Evolutionary conservation across 1,284 basidiomycete species (phyloP).

Genomic region (Fereydounia khargensis): DNA sequence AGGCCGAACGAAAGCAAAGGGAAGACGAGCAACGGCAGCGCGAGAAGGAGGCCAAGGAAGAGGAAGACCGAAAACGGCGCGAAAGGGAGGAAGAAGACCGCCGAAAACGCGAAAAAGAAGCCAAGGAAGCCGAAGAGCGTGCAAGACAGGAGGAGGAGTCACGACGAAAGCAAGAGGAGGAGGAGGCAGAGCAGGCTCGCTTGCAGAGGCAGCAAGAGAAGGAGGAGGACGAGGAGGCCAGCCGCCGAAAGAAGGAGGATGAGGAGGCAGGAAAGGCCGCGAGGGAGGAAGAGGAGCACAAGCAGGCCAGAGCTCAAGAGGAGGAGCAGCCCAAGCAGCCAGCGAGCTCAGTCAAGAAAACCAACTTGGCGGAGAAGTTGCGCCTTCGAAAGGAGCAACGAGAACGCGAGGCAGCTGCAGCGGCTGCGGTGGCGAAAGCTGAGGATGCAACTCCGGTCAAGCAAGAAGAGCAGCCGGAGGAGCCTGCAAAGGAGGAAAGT

Average conservation of each 20-base stretch:
- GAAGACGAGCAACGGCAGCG: background rate
- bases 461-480: background rate
- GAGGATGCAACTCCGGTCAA: background rate
- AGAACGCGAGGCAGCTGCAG: slow-evolving; percentile 16
- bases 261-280: background rate
- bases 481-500: background rate
- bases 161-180: background rate
- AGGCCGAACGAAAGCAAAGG: background rate
- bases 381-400: slow-evolving; percentile 25
- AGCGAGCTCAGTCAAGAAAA: slow-evolving; percentile 11
- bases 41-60: slow-evolving; percentile 2
- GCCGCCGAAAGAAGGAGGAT: background rate
- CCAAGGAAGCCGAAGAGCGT: background rate
- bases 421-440: background rate
- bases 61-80: background rate
- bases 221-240: background rate
- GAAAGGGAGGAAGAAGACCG: slow-evolving; percentile 1
- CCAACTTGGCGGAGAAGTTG: slow-evolving; percentile 28
- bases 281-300: background rate
- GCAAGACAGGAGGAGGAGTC: background rate
- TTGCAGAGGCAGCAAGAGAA: background rate
- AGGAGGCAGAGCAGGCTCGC: slow-evolving; percentile 1
- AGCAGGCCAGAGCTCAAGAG: background rate
- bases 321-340: background rate
- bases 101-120: background rate